Evolutionary conservation across 2,329 filamentous ascomycete genomes (phyloP), one percentile per base, ranked within the genome.

Genomic region (Cladobotryum mycophilum): DNA sequence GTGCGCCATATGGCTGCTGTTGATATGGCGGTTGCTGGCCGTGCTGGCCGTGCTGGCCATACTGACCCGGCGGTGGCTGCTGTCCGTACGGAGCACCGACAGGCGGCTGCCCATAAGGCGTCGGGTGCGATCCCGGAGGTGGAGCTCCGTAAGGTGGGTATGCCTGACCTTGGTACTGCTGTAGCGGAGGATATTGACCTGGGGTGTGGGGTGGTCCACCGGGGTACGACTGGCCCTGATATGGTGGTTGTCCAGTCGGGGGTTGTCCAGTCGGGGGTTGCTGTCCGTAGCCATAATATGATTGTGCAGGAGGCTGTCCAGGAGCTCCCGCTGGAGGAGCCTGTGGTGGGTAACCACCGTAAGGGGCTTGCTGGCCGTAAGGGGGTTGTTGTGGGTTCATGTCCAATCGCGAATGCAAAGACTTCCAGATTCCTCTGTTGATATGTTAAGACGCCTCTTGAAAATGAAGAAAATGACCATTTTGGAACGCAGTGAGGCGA

Each of bases 381-480:
- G 49, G 49, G 8, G 45, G 41, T 30, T 45, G 45, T 17, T 51
- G 47, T 5, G n/a, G 2, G 13, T 45, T 49, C 22, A 49, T 49
- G 5, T 17, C 41, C 7, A 42, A 22, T 17, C 15, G 13, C 41
- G 13, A 22, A n/a, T 38, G 13, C 9, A 11, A 30, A 8, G 25
- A 30, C 25, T 30, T 30, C 25, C 8, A 11, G 6, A 30, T 30
- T 30, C 25, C 25, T 30, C 2, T 30, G 25, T 11, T 30, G 8
- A 30, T 4, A 30, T 2, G 25, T 30, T 30, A 38, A n/a, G 13
- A 12, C 17, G 6, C 36, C 17, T 17, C 36, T 38, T 7, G 13
- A 5, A 38, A 12, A 38, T 38, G 13, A 2, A 12, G 36, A 38
- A 38, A 5, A 38, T 38, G n/a, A n/a, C 22, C 25, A 30, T 30